phyloP scores from a whole-genome alignment of 371 early-diverging fungal species.

The Blakeslea trispora region DNA sequence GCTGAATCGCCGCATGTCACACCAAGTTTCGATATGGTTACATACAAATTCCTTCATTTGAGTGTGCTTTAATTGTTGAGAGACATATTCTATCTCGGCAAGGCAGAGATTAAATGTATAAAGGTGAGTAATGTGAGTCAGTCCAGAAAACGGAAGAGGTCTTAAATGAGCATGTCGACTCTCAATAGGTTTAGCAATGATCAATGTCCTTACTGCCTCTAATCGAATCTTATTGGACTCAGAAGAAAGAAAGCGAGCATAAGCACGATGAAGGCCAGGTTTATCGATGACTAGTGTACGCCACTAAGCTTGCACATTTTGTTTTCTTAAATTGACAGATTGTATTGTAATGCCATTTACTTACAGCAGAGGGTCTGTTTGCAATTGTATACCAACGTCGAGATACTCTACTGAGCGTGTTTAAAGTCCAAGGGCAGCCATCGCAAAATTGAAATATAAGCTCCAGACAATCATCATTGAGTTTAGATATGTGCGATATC shows the following conservation, averaged over 20 bases:
- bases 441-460: constrained; percentile 19
- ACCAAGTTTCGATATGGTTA: constrained; percentile 28
- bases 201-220: constrained; percentile 8
- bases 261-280: constrained; percentile 9
- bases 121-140: constrained; percentile 14
- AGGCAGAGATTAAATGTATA: constrained; percentile 24
- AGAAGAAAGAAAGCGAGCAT: constrained; percentile 16
- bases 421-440: constrained; percentile 25
- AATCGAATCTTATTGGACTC: constrained; percentile 8
- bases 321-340: not conserved
- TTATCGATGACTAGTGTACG: constrained; percentile 12
- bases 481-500: not conserved
- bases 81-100: constrained; percentile 23
- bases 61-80: constrained; percentile 9
- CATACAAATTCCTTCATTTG: constrained; percentile 3
- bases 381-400: constrained; percentile 25
- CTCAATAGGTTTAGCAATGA: constrained; percentile 22
- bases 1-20: constrained; percentile 19
- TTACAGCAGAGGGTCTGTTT: constrained; percentile 21
- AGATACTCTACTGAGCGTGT: constrained; percentile 16
- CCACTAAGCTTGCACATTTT: constrained; percentile 7
- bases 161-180: constrained; percentile 23
- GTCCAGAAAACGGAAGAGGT: constrained; percentile 10
- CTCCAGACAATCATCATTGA: constrained; percentile 25
- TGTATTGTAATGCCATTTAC: not conserved